phyloP scores from a whole-genome alignment of 805 yeast genomes.

The Kuraishia cidri region DNA sequence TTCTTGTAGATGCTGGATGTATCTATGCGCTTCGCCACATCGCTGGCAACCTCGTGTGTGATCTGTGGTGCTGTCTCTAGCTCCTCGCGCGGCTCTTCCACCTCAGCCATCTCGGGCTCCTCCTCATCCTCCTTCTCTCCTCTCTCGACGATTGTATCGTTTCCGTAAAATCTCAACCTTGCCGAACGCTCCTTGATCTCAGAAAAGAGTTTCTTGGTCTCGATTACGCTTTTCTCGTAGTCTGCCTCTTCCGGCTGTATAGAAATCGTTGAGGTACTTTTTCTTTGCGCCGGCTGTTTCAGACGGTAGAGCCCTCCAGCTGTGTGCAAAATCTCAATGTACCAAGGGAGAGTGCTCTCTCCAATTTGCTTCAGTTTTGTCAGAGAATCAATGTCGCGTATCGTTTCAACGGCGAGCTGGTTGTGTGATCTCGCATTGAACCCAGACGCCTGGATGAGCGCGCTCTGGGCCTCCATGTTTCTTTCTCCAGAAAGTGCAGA shows the following conservation, averaged over 20 bases:
- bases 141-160: no score
- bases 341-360: slow-evolving; percentile 21
- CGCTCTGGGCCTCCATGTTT: slow-evolving; percentile 14
- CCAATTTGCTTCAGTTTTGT: slow-evolving; percentile 6
- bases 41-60: not conserved
- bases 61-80: not conserved
- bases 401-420: slow-evolving; percentile 3
- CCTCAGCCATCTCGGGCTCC: not conserved
- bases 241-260: not conserved
- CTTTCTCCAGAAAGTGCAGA: slow-evolving; percentile 16
- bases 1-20: not conserved
- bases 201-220: not conserved
- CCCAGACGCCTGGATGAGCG: slow-evolving; percentile 16
- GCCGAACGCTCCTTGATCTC: slow-evolving; percentile 1
- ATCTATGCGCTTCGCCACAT: not conserved
- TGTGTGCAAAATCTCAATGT: slow-evolving; percentile 5
- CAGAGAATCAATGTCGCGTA: slow-evolving; percentile 1
- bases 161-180: no score
- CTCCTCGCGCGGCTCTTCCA: not conserved
- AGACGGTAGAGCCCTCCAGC: slow-evolving; percentile 12
- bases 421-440: slow-evolving; percentile 10
- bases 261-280: slow-evolving; percentile 1
- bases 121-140: not conserved
- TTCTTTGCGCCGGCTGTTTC: slow-evolving; percentile 8
- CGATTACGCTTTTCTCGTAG: not conserved